Evolutionary conservation across 805 yeast species (phyloP), one percentile per base, ranked within the genome.

Genomic region (Pichia thaimueangensis): DNA sequence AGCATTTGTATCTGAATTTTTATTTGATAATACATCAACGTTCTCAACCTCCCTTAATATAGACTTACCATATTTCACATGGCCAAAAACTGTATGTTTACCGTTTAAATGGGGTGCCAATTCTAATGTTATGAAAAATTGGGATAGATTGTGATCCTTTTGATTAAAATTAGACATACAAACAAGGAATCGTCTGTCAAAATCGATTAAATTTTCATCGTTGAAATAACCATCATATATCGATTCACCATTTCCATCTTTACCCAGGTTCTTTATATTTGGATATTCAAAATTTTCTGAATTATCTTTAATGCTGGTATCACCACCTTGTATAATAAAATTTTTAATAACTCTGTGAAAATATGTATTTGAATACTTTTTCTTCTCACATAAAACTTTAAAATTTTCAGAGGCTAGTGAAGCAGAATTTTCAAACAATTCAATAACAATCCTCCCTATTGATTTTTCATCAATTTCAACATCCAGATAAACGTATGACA

Each of bases 81-180:
- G 66, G 2, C 96, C 96, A 62, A 88, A 82, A 2, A 86, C 78
- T 0, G 89, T 69, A 55, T 86, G 89, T 51, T 81, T 82, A 0
- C 86, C 86, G 33, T 73, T 76, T 45, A 88, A 63, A 60, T 87
- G 96, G 1, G 86, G 82, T 8, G 80, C 73, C 2, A 86, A 74
- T 41, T 69, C 73, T 1, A 88, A 80, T 10, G 80, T 75, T 33
- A 85, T 80, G 55, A 84, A 84, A 55, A 84, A 83, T 55, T 82
- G 89, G 0, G 86, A 74, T 17, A 73, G 69, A 49, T 81, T 81
- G 11, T 80, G 59, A 43, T 72, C 53, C 5, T 56, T 50, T 19
- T 62, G 52, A 5, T 80, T 82, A 16, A 67, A 59, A 51, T 79
- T 80, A 3, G 86, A 85, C 83, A 82, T 75, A 27, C 85, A 82